These are phyloP conservation scores for Phytophthora pseudosyringae DNA, from an alignment of 352 stramenopile genomes.

Conservation along the genomic window DNA sequence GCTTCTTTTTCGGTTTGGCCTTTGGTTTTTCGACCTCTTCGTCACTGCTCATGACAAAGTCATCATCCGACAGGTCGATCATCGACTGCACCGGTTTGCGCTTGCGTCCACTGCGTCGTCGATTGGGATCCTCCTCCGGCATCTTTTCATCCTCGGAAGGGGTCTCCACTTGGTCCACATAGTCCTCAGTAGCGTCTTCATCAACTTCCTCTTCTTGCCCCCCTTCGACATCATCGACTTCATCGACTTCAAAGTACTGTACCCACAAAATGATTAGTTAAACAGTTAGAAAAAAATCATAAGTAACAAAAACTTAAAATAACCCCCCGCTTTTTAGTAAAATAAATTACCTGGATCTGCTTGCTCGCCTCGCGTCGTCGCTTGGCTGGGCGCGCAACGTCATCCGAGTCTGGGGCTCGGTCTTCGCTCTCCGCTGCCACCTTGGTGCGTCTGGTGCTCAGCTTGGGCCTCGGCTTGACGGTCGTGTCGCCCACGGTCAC, in stretches of 20 bases:
- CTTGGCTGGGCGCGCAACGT: conserved; percentile 32
- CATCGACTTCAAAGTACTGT: conserved; percentile 25
- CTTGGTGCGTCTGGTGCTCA: conserved; percentile 40
- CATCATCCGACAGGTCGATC: conserved; percentile 45
- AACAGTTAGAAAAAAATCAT: conserved; percentile 19
- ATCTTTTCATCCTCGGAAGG: conserved; percentile 36
- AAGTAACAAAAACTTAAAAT: conserved; percentile 14
- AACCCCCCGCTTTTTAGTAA: conserved; percentile 18
- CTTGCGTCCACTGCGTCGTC: conserved; percentile 48
- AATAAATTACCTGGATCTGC: conserved; percentile 32
- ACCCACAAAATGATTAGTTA: conserved; percentile 15
- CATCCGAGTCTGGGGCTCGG: conserved; percentile 20
- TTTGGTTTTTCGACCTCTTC: conserved; percentile 44
- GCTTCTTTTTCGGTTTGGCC: conserved; percentile 31
- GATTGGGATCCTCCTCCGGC: conserved; percentile 27
- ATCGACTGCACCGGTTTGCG: conserved; percentile 34
- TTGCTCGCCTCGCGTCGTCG: conserved; percentile 28
- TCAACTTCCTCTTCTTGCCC: conserved; percentile 34
- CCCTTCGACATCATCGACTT: conserved; percentile 27
- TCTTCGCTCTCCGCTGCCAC: conserved; percentile 14
- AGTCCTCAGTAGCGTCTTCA: conserved; percentile 47
- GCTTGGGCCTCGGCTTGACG: conserved; percentile 47
- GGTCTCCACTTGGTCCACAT: conserved; percentile 44
- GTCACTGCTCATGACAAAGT: conserved; percentile 41
- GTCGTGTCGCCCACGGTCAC: conserved; percentile 13